Percentiles rank a stretch among this genome's conserved stretches.
Conservation (phyloP, 768 basidiomycete species). For the Holtermannia corniformis region DNA sequence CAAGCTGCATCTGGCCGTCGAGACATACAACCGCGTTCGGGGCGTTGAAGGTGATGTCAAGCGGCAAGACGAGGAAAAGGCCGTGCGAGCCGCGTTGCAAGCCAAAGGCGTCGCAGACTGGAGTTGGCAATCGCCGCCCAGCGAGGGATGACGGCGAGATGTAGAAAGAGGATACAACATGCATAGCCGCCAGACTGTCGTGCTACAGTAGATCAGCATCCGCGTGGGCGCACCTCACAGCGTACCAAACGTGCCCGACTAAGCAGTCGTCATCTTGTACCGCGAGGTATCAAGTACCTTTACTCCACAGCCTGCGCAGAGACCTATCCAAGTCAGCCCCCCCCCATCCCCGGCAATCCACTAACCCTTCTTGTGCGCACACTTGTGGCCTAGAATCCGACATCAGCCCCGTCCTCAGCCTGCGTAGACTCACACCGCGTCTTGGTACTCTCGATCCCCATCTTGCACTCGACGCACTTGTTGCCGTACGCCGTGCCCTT, state of each 20-base stretch:
- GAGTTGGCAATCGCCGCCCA: constrained; percentile 30
- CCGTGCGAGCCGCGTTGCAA: constrained; percentile 20
- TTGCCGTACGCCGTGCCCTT: constrained; percentile 26
- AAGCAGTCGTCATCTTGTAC: not conserved
- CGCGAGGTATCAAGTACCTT: not conserved
- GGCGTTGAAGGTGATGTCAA: constrained; percentile 2
- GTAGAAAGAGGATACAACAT: not conserved
- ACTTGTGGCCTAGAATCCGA: constrained; percentile 30
- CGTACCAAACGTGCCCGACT: too few species aligned
- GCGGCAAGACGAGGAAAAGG: constrained; percentile 4
- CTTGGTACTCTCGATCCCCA: constrained; percentile 7
- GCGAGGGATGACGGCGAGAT: not conserved
- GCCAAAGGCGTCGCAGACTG: constrained; percentile 18
- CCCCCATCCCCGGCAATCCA: not conserved
- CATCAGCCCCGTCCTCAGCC: not conserved
- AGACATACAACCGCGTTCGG: constrained; percentile 1
- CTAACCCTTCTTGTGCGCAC: constrained; percentile 39
- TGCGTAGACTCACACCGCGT: not conserved
- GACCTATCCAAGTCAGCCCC: not conserved
- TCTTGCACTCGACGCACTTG: constrained; percentile 42
- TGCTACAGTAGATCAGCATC: too few species aligned
- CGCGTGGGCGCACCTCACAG: too few species aligned
- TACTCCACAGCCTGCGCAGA: not conserved
- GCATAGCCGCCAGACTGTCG: not conserved
- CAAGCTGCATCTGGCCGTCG: constrained; percentile 8